phyloP scores from a whole-genome alignment of 768 basidiomycete species.

The Candolleomyces aberdarensis region DNA sequence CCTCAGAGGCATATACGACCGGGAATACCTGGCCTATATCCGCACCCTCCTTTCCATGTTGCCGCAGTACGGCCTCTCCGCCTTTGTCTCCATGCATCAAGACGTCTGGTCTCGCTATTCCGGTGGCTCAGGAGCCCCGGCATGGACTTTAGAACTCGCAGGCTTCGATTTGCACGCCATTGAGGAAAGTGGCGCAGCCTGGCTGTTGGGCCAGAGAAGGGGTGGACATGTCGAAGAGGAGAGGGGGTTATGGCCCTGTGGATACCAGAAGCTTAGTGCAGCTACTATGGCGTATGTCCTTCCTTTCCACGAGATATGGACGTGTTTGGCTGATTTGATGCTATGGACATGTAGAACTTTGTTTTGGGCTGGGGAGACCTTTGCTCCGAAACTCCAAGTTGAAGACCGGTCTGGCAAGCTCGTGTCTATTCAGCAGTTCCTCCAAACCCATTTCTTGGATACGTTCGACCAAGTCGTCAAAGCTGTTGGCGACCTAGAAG shows the following conservation, averaged over 20 bases:
- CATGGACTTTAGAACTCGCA: constrained; percentile 86
- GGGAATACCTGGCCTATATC: constrained; percentile 79
- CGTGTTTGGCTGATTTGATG: not conserved
- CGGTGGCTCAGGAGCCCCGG: constrained; percentile 94
- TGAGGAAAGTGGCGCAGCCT: constrained; percentile 83
- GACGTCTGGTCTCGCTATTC: constrained; percentile 96
- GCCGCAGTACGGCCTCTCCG: constrained; percentile 67
- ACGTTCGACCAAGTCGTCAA: constrained; percentile 70
- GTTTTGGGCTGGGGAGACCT: constrained; percentile 91
- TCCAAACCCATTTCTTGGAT: constrained; percentile 78
- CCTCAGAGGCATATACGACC: constrained; percentile 72
- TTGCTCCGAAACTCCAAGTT: constrained; percentile 70
- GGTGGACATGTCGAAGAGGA: constrained; percentile 76
- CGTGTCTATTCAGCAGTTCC: constrained; percentile 72
- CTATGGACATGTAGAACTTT: constrained; percentile 55
- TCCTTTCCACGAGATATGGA: not conserved
- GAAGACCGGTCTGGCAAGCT: constrained; percentile 31
- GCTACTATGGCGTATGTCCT: constrained; percentile 83
- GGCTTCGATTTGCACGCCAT: constrained; percentile 83
- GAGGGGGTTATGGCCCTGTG: constrained; percentile 87
- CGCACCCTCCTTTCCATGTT: constrained; percentile 63
- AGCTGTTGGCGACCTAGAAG: constrained; percentile 69
- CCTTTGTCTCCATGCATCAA: constrained; percentile 84
- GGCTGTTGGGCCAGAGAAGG: constrained; percentile 76
- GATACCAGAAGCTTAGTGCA: constrained; percentile 91